phyloP scores from a whole-genome alignment of 495 filamentous ascomycete species.

The Penicillium fimorum region DNA sequence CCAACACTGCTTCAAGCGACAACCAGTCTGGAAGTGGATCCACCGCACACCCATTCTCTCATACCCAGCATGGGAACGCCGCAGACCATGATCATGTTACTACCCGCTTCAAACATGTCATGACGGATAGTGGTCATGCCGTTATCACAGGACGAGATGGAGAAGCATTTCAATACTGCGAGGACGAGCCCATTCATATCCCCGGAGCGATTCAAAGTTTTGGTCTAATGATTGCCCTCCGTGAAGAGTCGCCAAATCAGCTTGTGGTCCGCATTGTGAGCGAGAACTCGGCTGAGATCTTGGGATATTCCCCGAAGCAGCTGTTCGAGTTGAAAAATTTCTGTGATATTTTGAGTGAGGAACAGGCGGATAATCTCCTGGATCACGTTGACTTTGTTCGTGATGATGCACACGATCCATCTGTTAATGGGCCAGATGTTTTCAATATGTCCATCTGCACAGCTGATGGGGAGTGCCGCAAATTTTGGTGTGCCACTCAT shows the following conservation, averaged over 20 bases:
- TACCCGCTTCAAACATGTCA: slow-evolving; percentile 73
- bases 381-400: slow-evolving; percentile 88
- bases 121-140: slow-evolving; percentile 78
- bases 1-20: slow-evolving; percentile 11
- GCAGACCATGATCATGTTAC: slow-evolving; percentile 53
- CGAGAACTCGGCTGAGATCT: slow-evolving; percentile 76
- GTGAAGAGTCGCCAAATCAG: slow-evolving; percentile 65
- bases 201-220: slow-evolving; percentile 90
- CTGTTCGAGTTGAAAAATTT: slow-evolving; percentile 76
- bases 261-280: slow-evolving; percentile 76
- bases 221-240: slow-evolving; percentile 74
- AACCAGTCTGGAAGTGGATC: slow-evolving; percentile 8
- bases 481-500: slow-evolving; percentile 90
- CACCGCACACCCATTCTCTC: not conserved
- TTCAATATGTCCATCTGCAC: slow-evolving; percentile 70
- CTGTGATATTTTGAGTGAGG: slow-evolving; percentile 74
- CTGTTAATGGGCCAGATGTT: slow-evolving; percentile 77
- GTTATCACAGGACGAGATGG: slow-evolving; percentile 79
- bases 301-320: slow-evolving; percentile 75
- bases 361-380: slow-evolving; percentile 76
- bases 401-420: slow-evolving; percentile 67
- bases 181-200: slow-evolving; percentile 92
- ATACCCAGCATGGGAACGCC: slow-evolving; percentile 11
- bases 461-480: slow-evolving; percentile 52
- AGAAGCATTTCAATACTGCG: slow-evolving; percentile 69